phyloP scores from a whole-genome alignment of 2,329 filamentous ascomycete genomes.

The Boeremia exigua region DNA sequence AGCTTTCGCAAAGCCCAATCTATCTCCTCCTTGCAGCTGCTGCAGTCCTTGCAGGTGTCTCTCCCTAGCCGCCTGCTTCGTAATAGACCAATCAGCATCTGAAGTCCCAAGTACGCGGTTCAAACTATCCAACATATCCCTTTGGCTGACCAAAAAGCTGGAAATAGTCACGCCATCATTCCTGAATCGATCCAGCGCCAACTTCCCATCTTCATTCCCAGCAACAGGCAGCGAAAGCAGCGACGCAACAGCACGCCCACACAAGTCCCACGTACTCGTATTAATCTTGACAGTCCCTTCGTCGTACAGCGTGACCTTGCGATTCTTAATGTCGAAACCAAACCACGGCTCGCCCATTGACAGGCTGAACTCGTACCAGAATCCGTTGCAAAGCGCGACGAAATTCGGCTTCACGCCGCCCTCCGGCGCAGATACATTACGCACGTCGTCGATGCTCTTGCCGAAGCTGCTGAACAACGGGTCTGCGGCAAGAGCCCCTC shows the following conservation, averaged over 20 bases:
- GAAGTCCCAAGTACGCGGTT: slow-evolving; percentile 64
- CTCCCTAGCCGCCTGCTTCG: slow-evolving; percentile 53
- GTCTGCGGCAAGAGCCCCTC: neutral
- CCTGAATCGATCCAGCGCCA: slow-evolving; percentile 16
- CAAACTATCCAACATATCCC: slow-evolving; percentile 69
- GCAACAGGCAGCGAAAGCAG: slow-evolving; percentile 47
- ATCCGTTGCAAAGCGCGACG: slow-evolving; percentile 27
- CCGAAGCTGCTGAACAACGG: slow-evolving; percentile 11
- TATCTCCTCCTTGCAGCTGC: slow-evolving; percentile 53
- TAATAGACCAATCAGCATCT: slow-evolving; percentile 67
- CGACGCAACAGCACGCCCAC: slow-evolving; percentile 59
- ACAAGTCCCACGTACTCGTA: slow-evolving; percentile 65
- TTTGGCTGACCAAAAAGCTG: slow-evolving; percentile 55
- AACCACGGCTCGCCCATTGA: slow-evolving; percentile 32
- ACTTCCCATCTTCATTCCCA: neutral
- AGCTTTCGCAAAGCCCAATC: slow-evolving; percentile 53
- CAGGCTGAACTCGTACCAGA: slow-evolving; percentile 51
- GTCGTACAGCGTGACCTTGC: slow-evolving; percentile 35
- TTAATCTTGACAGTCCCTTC: slow-evolving; percentile 44
- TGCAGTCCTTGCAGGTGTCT: slow-evolving; percentile 59
- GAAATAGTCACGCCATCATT: slow-evolving; percentile 31
- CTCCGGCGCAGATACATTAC: neutral
- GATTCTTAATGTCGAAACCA: slow-evolving; percentile 48
- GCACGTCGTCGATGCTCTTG: slow-evolving; percentile 16
- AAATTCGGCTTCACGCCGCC: slow-evolving; percentile 5